Evolutionary conservation across 73 alveolate genomes (phyloP).

Genomic region (Loxodes magnus): DNA sequence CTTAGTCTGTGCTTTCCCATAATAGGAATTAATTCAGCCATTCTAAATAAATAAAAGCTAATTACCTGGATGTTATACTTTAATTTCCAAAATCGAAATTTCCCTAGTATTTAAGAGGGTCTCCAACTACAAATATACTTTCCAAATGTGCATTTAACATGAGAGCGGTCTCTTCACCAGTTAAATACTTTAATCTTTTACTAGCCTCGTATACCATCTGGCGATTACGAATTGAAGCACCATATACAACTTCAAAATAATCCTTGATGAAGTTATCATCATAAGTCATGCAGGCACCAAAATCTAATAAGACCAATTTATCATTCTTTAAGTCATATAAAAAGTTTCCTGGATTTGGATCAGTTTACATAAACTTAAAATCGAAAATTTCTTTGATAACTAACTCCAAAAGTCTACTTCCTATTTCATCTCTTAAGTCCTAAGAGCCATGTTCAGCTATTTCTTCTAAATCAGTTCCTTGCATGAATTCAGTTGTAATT

Average conservation of each 20-base stretch:
- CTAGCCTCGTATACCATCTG: conserved; percentile 24
- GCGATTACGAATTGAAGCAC: conserved; percentile 26
- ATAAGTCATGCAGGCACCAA: conserved; percentile 55
- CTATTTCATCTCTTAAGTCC: conserved; percentile 39
- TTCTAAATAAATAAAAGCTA: too few species aligned
- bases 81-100: conserved; percentile 39
- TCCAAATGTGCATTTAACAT: conserved; percentile 43
- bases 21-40: conserved; percentile 31
- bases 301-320: conserved; percentile 37
- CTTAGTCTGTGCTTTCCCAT: conserved; percentile 48
- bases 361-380: conserved; percentile 63
- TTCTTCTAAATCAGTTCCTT: conserved; percentile 32
- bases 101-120: conserved; percentile 34
- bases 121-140: conserved; percentile 45
- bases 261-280: conserved; percentile 26
- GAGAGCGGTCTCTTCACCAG: conserved; percentile 49
- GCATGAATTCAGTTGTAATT: conserved; percentile 43
- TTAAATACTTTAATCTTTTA: conserved; percentile 28
- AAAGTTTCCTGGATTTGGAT: conserved; percentile 75
- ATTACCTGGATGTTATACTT: conserved; percentile 22
- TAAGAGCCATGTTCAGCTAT: conserved; percentile 15
- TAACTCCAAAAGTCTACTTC: conserved; percentile 29
- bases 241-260: conserved; percentile 36
- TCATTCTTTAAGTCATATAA: conserved; percentile 27
- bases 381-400: conserved; percentile 55